Base-by-base conservation (phyloP, 441 rosid genomes). In the Gossypium davidsonii region DNA sequence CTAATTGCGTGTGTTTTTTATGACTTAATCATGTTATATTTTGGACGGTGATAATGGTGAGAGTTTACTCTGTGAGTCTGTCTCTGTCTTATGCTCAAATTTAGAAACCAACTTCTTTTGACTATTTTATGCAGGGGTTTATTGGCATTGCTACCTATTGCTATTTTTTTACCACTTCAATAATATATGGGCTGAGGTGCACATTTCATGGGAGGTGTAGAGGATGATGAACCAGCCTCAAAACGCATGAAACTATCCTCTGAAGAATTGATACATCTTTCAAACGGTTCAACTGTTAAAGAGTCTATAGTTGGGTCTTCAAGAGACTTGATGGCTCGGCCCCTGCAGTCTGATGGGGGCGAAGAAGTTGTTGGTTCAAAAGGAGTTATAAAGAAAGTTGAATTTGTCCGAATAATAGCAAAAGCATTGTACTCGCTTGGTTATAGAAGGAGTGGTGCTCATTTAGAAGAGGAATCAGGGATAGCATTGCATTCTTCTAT, bases 131-230 rank as follows among this genome's bases (percentile, higher is more conserved):
- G 84, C 87, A 84, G 89, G 77, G 70, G 59, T 48, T 60, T 76
- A 69, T 23, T 77, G 67, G 65, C 53, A 18, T 56, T 61, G 51
- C 25, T 56, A 52, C 59, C 37, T 8, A 48, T 56, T 55, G n/a
- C 70, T n/a, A 70, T 46, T 72, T 56, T 39, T 67, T 67, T 59
- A 67, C 68, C 39, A 12, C 48, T 76, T 39, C 48, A 23, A 71
- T 77, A 68, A 78, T 83, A 84, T 88, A 88, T 86, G 94, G 92
- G 87, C 87, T 90, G 88, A 90, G 82, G 83, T 79, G 82, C 74
- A 77, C 88, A 78, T 88, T 90, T 88, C 87, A 90, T 88, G 94
- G 92, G 92, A 86, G 91, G 86, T 85, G 82, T 79, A 77, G 88
- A 83, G 85, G 91, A 90, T 81, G 84, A 79, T 82, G 92, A 86